Evolutionary conservation across 2,329 filamentous ascomycete species (phyloP), one percentile per base, ranked within the genome.

Genomic region (Elsinoe ampelina): DNA sequence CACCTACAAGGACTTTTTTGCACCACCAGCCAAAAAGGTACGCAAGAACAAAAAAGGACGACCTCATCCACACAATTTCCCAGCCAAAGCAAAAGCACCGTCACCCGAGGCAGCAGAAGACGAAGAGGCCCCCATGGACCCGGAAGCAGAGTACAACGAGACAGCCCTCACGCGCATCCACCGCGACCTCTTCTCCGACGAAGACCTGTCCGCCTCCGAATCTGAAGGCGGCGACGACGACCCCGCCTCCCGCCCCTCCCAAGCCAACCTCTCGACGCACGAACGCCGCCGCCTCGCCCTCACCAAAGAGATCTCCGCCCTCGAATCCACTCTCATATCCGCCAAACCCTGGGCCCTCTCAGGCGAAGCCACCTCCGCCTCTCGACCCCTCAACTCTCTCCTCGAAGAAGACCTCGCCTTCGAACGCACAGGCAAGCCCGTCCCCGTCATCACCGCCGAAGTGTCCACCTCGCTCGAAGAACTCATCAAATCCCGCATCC

Each of bases 321-420:
- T 98, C 15, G 93, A 98, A 76, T 84, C 88, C 3, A 89, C 85
- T 26, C 92, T 91, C 56, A 85, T 97, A 0, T 86, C 88, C 30
- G 95, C 95, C 72, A 85, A 90, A 58, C 83, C 92, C 66, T 98
- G 93, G 93, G 87, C 88, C 15, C 75, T 97, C 54, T 81, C 86
- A 8, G 93, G 93, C 66, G 93, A 98, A 77, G 91, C 91, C 3
- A 80, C 83, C 50, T 92, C 89, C 1, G 78, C 78, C 0, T 89
- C 93, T 63, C 82, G 93, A 35, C 93, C 93, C 0, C 69, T 89
- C 55, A 97, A 98, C 74, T 96, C 92, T 0, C 80, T 98, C 2
- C 81, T 98, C 1, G 91, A 97, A 68, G 84, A 97, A 73, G 90
- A 97, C 65, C 80, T 98, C 22, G 92, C 97, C 62, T 98, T 97